Percentiles rank a stretch among this genome's conserved stretches.
phyloP scores from a whole-genome alignment of 495 filamentous ascomycete species.

The Hypoxylon lienhwacheense region DNA sequence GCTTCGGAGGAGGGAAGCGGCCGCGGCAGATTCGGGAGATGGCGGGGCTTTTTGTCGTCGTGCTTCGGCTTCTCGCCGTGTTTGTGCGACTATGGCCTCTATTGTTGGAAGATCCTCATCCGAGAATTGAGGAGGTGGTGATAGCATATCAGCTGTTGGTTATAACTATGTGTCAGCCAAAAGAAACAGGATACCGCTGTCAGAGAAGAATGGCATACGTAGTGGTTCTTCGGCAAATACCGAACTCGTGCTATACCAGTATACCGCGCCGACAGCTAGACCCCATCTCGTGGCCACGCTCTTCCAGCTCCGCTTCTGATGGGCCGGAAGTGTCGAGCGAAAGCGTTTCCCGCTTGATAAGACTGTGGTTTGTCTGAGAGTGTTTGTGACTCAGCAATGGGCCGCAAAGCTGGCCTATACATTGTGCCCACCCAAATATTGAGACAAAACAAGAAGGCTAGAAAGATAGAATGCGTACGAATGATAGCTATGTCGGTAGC shows the following conservation, averaged over 20 bases:
- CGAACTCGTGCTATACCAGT: slow-evolving; percentile 89
- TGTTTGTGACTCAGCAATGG: slow-evolving; percentile 54
- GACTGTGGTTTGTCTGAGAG: slow-evolving; percentile 40
- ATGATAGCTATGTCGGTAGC: slow-evolving; percentile 16
- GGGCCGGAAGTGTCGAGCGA: slow-evolving; percentile 67
- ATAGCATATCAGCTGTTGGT: slow-evolving; percentile 37
- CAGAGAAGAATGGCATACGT: slow-evolving; percentile 55
- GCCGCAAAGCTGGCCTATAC: slow-evolving; percentile 63
- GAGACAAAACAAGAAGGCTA: slow-evolving; percentile 10
- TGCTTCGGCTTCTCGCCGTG: slow-evolving; percentile 46
- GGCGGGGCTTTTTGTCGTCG: slow-evolving; percentile 28
- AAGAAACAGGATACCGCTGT: too few relatives aligned
- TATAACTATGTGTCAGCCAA: slow-evolving; percentile 1
- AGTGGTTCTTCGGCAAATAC: slow-evolving; percentile 81
- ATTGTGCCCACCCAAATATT: slow-evolving; percentile 39
- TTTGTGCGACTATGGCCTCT: slow-evolving; percentile 55
- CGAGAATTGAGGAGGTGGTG: slow-evolving; percentile 46
- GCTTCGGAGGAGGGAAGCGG: slow-evolving; percentile 28
- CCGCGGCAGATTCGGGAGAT: slow-evolving; percentile 29
- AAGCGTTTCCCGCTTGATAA: slow-evolving; percentile 57
- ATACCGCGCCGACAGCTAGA: slow-evolving; percentile 74
- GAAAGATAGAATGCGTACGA: slow-evolving; percentile 5
- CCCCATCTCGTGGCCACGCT: slow-evolving; percentile 71
- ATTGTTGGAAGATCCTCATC: slow-evolving; percentile 53
- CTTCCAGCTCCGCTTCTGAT: slow-evolving; percentile 80